Conservation (phyloP, 1,139 yeast genomes). For the Saccharomyces hybrid region DNA sequence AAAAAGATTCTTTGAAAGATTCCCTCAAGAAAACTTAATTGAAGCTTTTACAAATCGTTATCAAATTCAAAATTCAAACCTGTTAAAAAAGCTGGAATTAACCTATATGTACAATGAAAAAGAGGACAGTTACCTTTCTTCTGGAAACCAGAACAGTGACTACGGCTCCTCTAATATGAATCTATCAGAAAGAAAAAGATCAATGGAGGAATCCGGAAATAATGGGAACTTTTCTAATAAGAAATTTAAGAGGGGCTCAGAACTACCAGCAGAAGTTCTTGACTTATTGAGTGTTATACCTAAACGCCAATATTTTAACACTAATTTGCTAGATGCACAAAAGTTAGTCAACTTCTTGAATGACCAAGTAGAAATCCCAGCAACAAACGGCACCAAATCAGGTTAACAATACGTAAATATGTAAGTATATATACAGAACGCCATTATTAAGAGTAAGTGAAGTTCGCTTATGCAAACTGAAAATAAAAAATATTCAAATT, state of each 20-base stretch:
- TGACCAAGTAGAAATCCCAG: slow-evolving; percentile 28
- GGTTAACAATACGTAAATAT: neutral
- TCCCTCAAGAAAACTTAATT: slow-evolving; percentile 45
- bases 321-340: slow-evolving; percentile 26
- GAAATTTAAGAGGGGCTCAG: slow-evolving; percentile 10
- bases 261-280: slow-evolving; percentile 24
- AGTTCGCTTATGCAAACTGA: no score
- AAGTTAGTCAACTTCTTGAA: slow-evolving; percentile 25
- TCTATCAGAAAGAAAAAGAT: slow-evolving; percentile 5
- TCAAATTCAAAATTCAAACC: slow-evolving; percentile 24
- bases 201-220: slow-evolving; percentile 8
- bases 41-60: slow-evolving; percentile 36
- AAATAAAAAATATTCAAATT: no score
- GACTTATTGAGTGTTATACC: slow-evolving; percentile 26
- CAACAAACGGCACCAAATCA: neutral
- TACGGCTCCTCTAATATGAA: slow-evolving; percentile 1
- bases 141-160: neutral
- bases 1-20: slow-evolving; percentile 54
- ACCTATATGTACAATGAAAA: slow-evolving; percentile 16
- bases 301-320: slow-evolving; percentile 30
- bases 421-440: no score
- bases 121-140: neutral
- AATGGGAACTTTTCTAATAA: slow-evolving; percentile 14
- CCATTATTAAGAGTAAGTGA: no score
- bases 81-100: slow-evolving; percentile 27